Conservation (phyloP, 2,329 filamentous ascomycete genomes). For the Myriosclerotinia curreyana region DNA sequence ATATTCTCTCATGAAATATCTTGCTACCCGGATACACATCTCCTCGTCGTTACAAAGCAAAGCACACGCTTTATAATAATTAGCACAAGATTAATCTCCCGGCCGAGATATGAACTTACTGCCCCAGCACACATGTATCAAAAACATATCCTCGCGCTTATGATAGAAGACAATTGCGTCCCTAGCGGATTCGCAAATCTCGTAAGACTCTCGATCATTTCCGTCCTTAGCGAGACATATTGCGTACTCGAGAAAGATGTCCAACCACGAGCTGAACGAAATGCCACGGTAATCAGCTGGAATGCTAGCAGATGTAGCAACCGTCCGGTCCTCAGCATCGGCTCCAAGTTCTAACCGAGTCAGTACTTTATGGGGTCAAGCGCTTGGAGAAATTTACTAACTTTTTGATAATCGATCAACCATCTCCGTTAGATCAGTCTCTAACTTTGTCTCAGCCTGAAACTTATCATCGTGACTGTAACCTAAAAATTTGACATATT, state of each 20-base stretch:
- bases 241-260: conserved; percentile 85
- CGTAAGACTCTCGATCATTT: conserved; percentile 70
- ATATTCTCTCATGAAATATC: conserved; percentile 81
- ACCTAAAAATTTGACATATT: conserved; percentile 58
- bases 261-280: conserved; percentile 79
- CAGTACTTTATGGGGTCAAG: conserved; percentile 17
- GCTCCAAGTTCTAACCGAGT: conserved; percentile 34
- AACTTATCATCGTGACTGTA: conserved; percentile 30
- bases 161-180: conserved; percentile 82
- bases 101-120: conserved; percentile 46
- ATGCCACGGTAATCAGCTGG: conserved; percentile 65
- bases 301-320: conserved; percentile 26
- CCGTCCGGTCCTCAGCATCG: conserved; percentile 26
- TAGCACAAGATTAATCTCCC: background rate
- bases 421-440: conserved; percentile 35
- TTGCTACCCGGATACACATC: conserved; percentile 66
- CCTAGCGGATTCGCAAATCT: conserved; percentile 71
- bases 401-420: conserved; percentile 36
- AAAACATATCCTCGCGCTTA: conserved; percentile 61
- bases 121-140: conserved; percentile 76
- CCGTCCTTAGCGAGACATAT: conserved; percentile 68
- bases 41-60: conserved; percentile 78
- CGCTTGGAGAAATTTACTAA: conserved; percentile 22
- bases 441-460: conserved; percentile 33
- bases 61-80: conserved; percentile 63